These are phyloP conservation scores for Colletotrichum sublineola DNA, from an alignment of 2,329 filamentous ascomycete genomes.

Conservation along the genomic window DNA sequence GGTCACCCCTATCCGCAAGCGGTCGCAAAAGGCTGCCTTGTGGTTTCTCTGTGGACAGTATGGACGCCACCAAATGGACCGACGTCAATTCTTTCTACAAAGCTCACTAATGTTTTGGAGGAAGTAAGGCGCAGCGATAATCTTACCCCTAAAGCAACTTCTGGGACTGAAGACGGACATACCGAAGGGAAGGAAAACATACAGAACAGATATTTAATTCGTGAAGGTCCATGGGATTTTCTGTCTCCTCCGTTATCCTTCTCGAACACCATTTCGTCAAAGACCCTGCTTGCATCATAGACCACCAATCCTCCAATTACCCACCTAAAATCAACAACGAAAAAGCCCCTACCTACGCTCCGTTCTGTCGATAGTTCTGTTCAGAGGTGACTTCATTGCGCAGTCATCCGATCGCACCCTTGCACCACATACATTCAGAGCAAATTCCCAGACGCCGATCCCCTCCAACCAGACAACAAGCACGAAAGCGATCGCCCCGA, in stretches of 20 bases:
- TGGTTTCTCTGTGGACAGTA: neutral
- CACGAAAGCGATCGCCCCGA: neutral
- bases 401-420: constrained; percentile 16
- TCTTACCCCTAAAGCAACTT: neutral
- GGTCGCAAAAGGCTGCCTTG: neutral
- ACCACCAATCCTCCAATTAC: neutral
- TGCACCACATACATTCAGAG: neutral
- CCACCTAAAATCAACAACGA: neutral
- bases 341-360: neutral
- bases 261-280: constrained; percentile 5
- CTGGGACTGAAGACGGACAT: neutral
- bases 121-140: neutral
- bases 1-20: neutral
- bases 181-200: neutral
- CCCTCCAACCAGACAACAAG: neutral
- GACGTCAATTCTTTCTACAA: neutral
- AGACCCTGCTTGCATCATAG: constrained; percentile 21
- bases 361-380: neutral
- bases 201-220: neutral
- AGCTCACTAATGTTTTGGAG: no score
- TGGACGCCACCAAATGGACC: constrained; percentile 1
- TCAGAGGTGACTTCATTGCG: constrained; percentile 25
- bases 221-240: neutral
- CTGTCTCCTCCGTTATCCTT: neutral
- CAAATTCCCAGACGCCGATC: constrained; percentile 5